These are phyloP conservation scores for Amphirosellinia nigrospora DNA, from an alignment of 495 filamentous ascomycete species.

Conservation along the genomic window DNA sequence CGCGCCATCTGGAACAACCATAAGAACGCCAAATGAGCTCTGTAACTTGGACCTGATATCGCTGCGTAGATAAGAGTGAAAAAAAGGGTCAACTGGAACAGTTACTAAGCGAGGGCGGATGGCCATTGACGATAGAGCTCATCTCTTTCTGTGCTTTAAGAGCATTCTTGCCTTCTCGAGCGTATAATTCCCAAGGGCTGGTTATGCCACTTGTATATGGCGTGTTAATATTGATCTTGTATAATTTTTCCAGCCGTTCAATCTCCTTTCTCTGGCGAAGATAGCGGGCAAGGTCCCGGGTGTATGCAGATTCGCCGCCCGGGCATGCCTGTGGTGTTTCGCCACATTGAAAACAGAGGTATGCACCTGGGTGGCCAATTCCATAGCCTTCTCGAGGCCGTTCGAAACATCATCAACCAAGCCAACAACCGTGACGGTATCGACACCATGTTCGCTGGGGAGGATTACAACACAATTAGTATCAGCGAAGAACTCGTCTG, in stretches of 20 bases:
- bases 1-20: constrained; percentile 72
- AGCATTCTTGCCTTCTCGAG: constrained; percentile 80
- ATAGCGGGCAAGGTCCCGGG: constrained; percentile 83
- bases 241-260: constrained; percentile 74
- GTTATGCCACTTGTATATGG: constrained; percentile 65
- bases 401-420: constrained; percentile 71
- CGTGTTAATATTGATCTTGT: constrained; percentile 81
- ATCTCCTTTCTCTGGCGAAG: constrained; percentile 77
- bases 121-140: constrained; percentile 75
- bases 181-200: constrained; percentile 84
- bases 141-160: constrained; percentile 83
- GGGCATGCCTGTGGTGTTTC: constrained; percentile 75
- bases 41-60: constrained; percentile 67
- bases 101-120: constrained; percentile 76
- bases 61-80: constrained; percentile 75
- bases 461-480: constrained; percentile 90
- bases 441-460: constrained; percentile 74
- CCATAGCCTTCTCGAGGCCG: constrained; percentile 79
- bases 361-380: constrained; percentile 82
- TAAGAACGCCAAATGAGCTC: constrained; percentile 76
- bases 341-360: constrained; percentile 78
- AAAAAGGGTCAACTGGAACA: constrained; percentile 82
- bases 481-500: constrained; percentile 84
- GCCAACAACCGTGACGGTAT: constrained; percentile 83
- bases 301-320: constrained; percentile 73